phyloP scores from a whole-genome alignment of 352 stramenopile species.

The Phytophthora pisi region DNA sequence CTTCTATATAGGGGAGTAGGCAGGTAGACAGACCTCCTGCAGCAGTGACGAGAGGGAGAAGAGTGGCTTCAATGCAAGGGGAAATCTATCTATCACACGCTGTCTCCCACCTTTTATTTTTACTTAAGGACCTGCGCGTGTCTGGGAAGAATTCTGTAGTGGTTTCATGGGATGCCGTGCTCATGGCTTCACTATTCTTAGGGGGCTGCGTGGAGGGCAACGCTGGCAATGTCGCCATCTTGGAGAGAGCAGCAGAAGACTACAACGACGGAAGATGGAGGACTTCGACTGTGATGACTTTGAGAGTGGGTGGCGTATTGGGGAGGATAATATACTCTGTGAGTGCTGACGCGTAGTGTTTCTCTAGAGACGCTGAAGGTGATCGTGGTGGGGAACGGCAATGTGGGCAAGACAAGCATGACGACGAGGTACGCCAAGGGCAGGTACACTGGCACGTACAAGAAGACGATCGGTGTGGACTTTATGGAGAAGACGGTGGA shows the following conservation, averaged over 20 bases:
- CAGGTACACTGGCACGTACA: slow-evolving; percentile 82
- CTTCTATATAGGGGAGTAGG: background rate
- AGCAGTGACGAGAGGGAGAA: background rate
- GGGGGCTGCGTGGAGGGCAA: background rate
- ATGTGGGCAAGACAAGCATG: slow-evolving; percentile 86
- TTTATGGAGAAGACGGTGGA: slow-evolving; percentile 85
- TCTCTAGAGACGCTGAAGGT: slow-evolving; percentile 77
- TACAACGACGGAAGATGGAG: slow-evolving; percentile 27
- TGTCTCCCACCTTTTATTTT: background rate
- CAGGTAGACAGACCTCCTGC: background rate
- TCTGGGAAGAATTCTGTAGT: background rate
- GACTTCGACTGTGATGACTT: slow-evolving; percentile 79
- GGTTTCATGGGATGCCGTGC: slow-evolving; percentile 10
- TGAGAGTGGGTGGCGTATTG: slow-evolving; percentile 49
- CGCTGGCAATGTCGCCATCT: no score
- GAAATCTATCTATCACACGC: background rate
- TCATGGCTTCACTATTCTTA: slow-evolving; percentile 12
- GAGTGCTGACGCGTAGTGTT: slow-evolving; percentile 3
- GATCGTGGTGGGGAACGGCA: slow-evolving; percentile 85
- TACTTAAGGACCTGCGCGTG: background rate
- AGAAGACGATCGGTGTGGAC: slow-evolving; percentile 86
- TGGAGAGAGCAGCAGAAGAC: slow-evolving; percentile 1
- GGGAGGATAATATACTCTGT: background rate
- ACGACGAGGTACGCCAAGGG: slow-evolving; percentile 81
- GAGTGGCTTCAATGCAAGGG: background rate